These are phyloP conservation scores for Gentiana macrophylla DNA, from an alignment of 257 asterid species.

Conservation along the genomic window DNA sequence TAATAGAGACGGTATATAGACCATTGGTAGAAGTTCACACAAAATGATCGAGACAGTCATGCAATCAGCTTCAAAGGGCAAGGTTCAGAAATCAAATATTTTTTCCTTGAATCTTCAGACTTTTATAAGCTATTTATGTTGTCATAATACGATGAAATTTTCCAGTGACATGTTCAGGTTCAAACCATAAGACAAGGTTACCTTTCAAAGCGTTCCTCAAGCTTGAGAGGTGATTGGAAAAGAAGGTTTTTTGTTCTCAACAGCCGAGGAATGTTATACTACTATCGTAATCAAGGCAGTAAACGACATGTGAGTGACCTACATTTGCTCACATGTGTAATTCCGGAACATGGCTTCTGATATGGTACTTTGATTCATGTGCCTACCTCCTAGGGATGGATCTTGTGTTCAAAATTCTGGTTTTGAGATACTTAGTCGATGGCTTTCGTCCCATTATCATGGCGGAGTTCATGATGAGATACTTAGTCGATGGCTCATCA, in stretches of 20 bases:
- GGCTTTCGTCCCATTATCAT: slow-evolving; percentile 98
- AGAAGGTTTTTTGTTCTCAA: slow-evolving; percentile 99
- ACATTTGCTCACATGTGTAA: slow-evolving; percentile 1
- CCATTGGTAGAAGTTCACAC: slow-evolving; percentile 97
- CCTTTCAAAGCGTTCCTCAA: slow-evolving; percentile 94
- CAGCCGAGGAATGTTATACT: slow-evolving; percentile 98
- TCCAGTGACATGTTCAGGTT: slow-evolving; percentile 43
- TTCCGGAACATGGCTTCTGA: slow-evolving; percentile 2
- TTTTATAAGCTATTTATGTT: neutral
- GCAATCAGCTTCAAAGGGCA: slow-evolving; percentile 98
- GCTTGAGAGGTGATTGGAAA: slow-evolving; percentile 98
- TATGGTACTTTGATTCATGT: slow-evolving; percentile 7
- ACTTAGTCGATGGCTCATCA: slow-evolving; percentile 89
- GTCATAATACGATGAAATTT: neutral
- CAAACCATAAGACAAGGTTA: slow-evolving; percentile 99
- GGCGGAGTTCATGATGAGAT: slow-evolving; percentile 98
- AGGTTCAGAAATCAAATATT: slow-evolving; percentile 35
- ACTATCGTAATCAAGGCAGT: slow-evolving; percentile 93
- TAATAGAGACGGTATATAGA: slow-evolving; percentile 95
- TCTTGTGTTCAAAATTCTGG: slow-evolving; percentile 85
- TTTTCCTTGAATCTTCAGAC: slow-evolving; percentile 11
- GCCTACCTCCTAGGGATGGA: slow-evolving; percentile 53
- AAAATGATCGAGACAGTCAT: slow-evolving; percentile 98
- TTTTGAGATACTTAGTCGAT: slow-evolving; percentile 91
- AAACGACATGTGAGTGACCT: slow-evolving; percentile 83